Base-by-base conservation (phyloP, 768 basidiomycete genomes). In the Lactarius hatsudake region DNA sequence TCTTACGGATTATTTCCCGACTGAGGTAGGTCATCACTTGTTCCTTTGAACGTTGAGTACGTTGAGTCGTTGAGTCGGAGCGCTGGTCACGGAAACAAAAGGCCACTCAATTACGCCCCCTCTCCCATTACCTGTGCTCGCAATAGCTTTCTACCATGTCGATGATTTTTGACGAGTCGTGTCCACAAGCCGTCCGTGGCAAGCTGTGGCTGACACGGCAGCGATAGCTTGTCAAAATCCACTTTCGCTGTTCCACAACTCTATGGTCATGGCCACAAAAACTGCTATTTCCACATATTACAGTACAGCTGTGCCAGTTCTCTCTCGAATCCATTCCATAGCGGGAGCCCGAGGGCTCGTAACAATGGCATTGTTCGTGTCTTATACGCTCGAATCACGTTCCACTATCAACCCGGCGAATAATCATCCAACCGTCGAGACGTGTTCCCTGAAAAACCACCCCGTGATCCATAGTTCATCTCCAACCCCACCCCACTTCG, bases 401-500 rank as follows among this genome's bases (percentile, higher is more conserved):
- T 48, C n/a, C 20, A 48, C 5, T 42, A 48, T 12, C 45, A 23
- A 48, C 45, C n/a, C 48, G 23, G n/a, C n/a, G n/a, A 51, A 51
- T 12, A 23, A 23, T 51, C 23, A 23, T 51, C 48, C 48, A 10
- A 23, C 12, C 4, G 5, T 23, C 4, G n/a, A n/a, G 45, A 48
- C 45, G 48, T 10, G 7, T 10, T 6, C 43, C 20, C 8, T 0
- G 20, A 20, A 12, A 53, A 26, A 26, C 23, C 15, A 13, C 23
- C 7, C 48, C n/a, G 15, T 13, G 23, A 26, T 2, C 13, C 5
- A 5, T 26, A 7, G 15, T 42, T 23, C 23, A 15, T 51, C 23
- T 23, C 51, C 1, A 53, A 15, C 3, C 23, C 6, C 26, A 78
- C 86, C 71, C 76, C 48, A 78, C 86, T 71, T 75, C 12, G 12